Base-by-base conservation (phyloP, 148 eudicot species). In the Vaccinium myrtillus region DNA sequence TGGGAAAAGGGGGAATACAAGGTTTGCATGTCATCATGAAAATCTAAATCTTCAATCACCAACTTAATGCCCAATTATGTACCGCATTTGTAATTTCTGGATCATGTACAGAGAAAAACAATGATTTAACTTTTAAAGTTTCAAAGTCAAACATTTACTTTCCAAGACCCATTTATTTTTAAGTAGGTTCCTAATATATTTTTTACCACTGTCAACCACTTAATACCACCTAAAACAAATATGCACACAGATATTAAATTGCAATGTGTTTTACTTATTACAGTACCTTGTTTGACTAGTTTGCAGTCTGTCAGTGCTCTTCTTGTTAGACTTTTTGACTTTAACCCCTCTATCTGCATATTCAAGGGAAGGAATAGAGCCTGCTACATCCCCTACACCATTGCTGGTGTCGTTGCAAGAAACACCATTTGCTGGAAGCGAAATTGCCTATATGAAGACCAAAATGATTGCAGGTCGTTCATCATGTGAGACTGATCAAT, bases 361-460 rank as follows among this genome's bases (percentile, higher is more conserved):
- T 70, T 81, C 89, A 73, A 49, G 32, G 84, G 87, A 82, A 80
- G 21, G 69, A 63, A 27, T 51, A 59, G 78, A 50, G 78, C 83
- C 86, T 3, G 46, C 83, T 84, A 87, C 81, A 89, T 87, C 87
- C 85, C 84, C 92, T 36, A 84, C 86, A 56, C 81, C 84, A 50
- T 88, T 88, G 54, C 84, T 86, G 78, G 88, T 74, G 51, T 81
- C 85, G 84, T 49, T 82, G 82, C 81, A 84, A 3, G 88, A 77
- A 67, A 84, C 78, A 84, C 87, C 87, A 83, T 87, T 82, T 27
- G 91, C 84, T 79, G 94, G 91, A 88, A 93, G 90, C 79, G 83
- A 55, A 63, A 87, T 89, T 65, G 88, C 94, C 98, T 95, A 77
- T 63, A 82, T 71, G 87, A 70, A 86, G 55, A 88, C 82, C 79